Conservation (phyloP, 352 stramenopile genomes). For the Pythium coloratum region DNA sequence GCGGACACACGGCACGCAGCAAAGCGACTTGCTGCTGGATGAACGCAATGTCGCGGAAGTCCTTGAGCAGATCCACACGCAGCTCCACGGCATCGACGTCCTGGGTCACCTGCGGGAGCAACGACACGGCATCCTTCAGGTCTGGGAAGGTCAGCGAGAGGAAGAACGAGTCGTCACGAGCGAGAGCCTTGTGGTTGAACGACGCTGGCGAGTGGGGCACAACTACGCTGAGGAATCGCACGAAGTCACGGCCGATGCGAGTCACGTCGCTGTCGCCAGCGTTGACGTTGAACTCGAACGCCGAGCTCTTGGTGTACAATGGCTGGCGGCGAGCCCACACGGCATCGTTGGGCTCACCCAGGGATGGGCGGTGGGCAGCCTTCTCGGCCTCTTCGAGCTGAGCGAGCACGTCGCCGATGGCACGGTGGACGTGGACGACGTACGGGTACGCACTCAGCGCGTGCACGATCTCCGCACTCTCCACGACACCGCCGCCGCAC, state of each 20-base stretch:
- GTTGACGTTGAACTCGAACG: constrained; percentile 69
- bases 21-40: constrained; percentile 72
- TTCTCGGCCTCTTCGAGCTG: constrained; percentile 51
- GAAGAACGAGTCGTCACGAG: constrained; percentile 70
- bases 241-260: constrained; percentile 72
- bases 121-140: constrained; percentile 41
- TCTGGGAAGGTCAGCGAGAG: constrained; percentile 76
- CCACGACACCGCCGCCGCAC: constrained; percentile 82
- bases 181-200: constrained; percentile 56
- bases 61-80: constrained; percentile 91
- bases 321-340: constrained; percentile 60
- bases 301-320: constrained; percentile 50
- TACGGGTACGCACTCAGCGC: constrained; percentile 65
- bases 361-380: constrained; percentile 49
- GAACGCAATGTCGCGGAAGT: constrained; percentile 50
- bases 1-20: constrained; percentile 83
- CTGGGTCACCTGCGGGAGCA: constrained; percentile 52
- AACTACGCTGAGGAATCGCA: constrained; percentile 62
- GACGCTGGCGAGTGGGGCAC: constrained; percentile 42
- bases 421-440: constrained; percentile 70
- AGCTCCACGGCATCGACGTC: constrained; percentile 96
- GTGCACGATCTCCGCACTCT: constrained; percentile 62
- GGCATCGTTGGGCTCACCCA: constrained; percentile 56
- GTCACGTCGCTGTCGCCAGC: constrained; percentile 50
- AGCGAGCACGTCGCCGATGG: constrained; percentile 67